Conservation (phyloP, 805 yeast species). For the Pichia rugopelliculosa region DNA sequence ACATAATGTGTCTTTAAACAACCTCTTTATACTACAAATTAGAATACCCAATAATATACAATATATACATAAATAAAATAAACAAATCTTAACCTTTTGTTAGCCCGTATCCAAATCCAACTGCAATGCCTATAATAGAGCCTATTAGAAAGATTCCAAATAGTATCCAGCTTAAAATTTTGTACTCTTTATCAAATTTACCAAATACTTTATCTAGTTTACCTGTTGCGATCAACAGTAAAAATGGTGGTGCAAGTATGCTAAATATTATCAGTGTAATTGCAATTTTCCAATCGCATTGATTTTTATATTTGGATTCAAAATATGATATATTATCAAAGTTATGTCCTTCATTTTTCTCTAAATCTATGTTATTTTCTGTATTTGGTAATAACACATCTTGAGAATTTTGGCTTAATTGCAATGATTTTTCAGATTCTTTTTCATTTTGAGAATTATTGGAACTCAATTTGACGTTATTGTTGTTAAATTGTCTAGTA, state of each 20-base stretch:
- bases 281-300: conserved; percentile 1
- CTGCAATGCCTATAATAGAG: conserved; percentile 19
- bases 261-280: conserved; percentile 16
- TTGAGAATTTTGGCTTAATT: background rate
- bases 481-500: background rate
- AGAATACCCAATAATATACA: background rate
- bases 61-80: too few relatives aligned
- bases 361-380: background rate
- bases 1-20: too few relatives aligned
- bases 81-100: background rate
- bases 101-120: conserved; percentile 24
- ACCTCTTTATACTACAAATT: background rate
- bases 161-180: conserved; percentile 16
- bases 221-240: conserved; percentile 23
- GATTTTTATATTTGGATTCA: background rate
- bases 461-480: background rate
- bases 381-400: background rate
- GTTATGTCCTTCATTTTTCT: background rate
- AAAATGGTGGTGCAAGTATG: conserved; percentile 25
- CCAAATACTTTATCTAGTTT: conserved; percentile 23
- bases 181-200: conserved; percentile 16
- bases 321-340: background rate
- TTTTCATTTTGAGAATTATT: background rate
- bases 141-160: conserved; percentile 16
- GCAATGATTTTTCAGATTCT: background rate